phyloP scores from a whole-genome alignment of 148 eudicot genomes.

The Vaccinium corymbosum region DNA sequence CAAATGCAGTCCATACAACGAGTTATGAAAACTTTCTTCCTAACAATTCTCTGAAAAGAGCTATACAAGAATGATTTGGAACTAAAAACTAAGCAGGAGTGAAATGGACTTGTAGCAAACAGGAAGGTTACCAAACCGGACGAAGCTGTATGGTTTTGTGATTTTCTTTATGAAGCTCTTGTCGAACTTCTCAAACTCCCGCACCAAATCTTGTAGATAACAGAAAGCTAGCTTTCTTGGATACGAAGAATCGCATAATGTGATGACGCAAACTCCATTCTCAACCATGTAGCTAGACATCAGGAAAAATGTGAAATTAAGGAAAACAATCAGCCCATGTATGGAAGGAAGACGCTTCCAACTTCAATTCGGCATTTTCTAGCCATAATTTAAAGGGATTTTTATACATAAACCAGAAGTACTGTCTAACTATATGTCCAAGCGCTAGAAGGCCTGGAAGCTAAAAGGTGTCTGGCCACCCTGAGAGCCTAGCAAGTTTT shows the following conservation, averaged over 20 bases:
- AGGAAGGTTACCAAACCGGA: constrained; percentile 35
- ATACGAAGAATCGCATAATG: constrained; percentile 44
- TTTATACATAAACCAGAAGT: not conserved
- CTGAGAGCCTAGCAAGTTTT: no score
- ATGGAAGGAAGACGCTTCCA: not conserved
- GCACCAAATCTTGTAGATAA: constrained; percentile 46
- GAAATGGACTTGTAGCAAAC: not conserved
- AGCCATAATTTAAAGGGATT: not conserved
- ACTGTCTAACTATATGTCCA: no score
- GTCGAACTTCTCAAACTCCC: constrained; percentile 38
- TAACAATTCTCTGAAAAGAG: no score
- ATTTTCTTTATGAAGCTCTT: constrained; percentile 25
- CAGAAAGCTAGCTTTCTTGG: constrained; percentile 43
- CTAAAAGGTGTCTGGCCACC: no score
- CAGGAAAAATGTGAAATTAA: not conserved
- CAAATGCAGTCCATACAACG: no score
- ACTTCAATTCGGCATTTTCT: not conserved
- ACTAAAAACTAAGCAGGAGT: not conserved
- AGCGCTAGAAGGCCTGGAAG: no score
- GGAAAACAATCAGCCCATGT: not conserved
- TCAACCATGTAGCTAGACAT: constrained; percentile 36
- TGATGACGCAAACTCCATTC: constrained; percentile 47
- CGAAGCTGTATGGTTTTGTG: constrained; percentile 40
- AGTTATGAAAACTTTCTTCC: no score
- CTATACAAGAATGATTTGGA: not conserved